Conservation (phyloP, 345 rosid species). For the rapeseed (Brassica napus) region DNA sequence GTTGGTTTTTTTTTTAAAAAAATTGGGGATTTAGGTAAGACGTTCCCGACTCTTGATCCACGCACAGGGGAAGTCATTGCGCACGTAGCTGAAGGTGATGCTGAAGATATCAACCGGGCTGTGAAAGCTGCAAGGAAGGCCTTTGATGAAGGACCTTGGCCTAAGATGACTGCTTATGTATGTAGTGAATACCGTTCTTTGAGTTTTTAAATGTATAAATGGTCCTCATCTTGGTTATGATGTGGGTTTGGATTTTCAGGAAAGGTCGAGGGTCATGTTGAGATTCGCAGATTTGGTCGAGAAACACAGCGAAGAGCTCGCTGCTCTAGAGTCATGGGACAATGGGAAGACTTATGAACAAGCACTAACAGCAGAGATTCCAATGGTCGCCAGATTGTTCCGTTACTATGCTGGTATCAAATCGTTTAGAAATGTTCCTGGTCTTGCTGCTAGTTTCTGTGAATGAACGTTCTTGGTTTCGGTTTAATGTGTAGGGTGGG, state of each 20-base stretch:
- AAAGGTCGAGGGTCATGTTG: conserved; percentile 70
- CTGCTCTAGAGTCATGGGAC: conserved; percentile 91
- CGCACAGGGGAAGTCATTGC: conserved; percentile 90
- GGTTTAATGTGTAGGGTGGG: conserved; percentile 52
- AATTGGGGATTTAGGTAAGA: conserved; percentile 47
- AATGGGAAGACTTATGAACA: conserved; percentile 89
- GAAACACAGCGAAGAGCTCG: conserved; percentile 81
- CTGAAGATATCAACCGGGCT: conserved; percentile 80
- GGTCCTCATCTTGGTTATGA: conserved; percentile 1
- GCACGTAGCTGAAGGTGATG: conserved; percentile 91
- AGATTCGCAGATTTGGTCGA: conserved; percentile 85
- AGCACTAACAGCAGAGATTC: conserved; percentile 58
- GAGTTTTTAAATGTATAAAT: not conserved
- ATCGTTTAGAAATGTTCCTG: not conserved
- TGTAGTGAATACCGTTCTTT: too few species aligned
- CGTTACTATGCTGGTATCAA: conserved; percentile 81
- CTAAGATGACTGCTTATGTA: conserved; percentile 88
- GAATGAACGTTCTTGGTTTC: conserved; percentile 17
- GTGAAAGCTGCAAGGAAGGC: conserved; percentile 96
- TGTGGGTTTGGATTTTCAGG: conserved; percentile 50
- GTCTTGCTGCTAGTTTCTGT: not conserved
- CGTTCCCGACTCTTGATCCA: conserved; percentile 88
- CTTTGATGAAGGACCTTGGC: conserved; percentile 99
- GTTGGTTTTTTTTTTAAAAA: not conserved
- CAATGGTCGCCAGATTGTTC: conserved; percentile 69